A percentile compares a stretch with the other conserved stretches of the same genome.
These are phyloP conservation scores for Ballota nigra DNA, from an alignment of 257 asterid species.

Conservation along the genomic window DNA sequence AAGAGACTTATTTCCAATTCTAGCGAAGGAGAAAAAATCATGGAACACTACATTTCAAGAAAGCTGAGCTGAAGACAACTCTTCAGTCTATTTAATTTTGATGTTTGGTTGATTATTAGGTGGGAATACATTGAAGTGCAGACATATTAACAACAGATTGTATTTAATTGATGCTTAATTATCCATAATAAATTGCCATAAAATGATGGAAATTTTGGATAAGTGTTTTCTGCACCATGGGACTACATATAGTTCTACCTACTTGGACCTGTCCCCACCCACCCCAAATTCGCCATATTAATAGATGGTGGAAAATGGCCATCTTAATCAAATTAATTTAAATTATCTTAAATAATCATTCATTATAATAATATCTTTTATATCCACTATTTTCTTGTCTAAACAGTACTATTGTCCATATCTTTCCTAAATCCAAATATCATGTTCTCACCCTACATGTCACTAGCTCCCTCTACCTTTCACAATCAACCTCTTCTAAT, in stretches of 20 bases:
- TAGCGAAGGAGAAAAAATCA: too few species aligned
- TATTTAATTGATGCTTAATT: too few species aligned
- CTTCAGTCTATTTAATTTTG: background rate
- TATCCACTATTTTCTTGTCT: background rate
- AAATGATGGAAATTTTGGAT: background rate
- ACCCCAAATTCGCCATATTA: background rate
- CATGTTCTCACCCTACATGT: background rate
- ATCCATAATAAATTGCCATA: background rate
- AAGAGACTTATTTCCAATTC: too few species aligned
- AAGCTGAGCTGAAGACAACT: background rate
- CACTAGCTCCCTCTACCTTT: too few species aligned
- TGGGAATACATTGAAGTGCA: background rate
- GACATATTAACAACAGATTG: background rate
- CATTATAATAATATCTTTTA: background rate
- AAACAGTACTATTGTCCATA: background rate
- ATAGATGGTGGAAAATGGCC: background rate
- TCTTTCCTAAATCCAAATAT: background rate
- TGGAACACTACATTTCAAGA: too few species aligned
- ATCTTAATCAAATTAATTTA: background rate
- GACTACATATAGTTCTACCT: background rate
- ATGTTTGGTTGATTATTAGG: constrained; percentile 1
- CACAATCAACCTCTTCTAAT: too few species aligned
- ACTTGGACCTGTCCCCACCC: background rate
- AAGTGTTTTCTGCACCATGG: background rate
- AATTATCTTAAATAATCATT: background rate